These are phyloP conservation scores for Boletus rubropictus DNA, from an alignment of 768 basidiomycete genomes.

Conservation along the genomic window DNA sequence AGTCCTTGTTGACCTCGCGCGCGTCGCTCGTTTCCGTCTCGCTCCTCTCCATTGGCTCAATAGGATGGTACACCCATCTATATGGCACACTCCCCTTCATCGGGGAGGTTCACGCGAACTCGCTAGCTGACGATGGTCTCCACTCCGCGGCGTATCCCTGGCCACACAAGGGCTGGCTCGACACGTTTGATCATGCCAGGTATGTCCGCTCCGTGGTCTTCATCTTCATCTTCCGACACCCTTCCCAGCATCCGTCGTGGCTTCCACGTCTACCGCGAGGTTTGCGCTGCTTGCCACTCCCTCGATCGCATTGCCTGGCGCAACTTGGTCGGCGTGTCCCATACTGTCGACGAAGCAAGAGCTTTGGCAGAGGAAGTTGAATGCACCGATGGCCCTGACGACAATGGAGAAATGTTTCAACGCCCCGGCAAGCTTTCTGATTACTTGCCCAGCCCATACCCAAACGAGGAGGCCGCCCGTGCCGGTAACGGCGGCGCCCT, in stretches of 20 bases:
- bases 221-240: conserved; percentile 8
- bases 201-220: conserved; percentile 36
- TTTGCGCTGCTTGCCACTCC: conserved; percentile 98
- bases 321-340: conserved; percentile 96
- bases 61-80: conserved; percentile 95
- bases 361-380: conserved; percentile 94
- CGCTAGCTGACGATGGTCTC: conserved; percentile 89
- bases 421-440: conserved; percentile 97
- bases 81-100: conserved; percentile 89
- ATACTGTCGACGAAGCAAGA: conserved; percentile 86
- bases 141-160: conserved; percentile 86
- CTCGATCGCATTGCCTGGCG: conserved; percentile 99
- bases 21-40: conserved; percentile 71
- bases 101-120: conserved; percentile 88
- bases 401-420: conserved; percentile 96
- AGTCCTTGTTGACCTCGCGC: conserved; percentile 69
- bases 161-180: conserved; percentile 82
- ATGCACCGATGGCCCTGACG: conserved; percentile 93
- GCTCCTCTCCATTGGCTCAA: conserved; percentile 75
- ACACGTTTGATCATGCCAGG: conserved; percentile 96
- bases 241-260: conserved; percentile 81
- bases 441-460: conserved; percentile 91
- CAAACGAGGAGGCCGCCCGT: conserved; percentile 96
- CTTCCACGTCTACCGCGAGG: conserved; percentile 97
- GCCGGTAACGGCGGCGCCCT: conserved; percentile 91